These are phyloP conservation scores for Candida suzukii DNA, from an alignment of 805 yeast species.

Conservation along the genomic window DNA sequence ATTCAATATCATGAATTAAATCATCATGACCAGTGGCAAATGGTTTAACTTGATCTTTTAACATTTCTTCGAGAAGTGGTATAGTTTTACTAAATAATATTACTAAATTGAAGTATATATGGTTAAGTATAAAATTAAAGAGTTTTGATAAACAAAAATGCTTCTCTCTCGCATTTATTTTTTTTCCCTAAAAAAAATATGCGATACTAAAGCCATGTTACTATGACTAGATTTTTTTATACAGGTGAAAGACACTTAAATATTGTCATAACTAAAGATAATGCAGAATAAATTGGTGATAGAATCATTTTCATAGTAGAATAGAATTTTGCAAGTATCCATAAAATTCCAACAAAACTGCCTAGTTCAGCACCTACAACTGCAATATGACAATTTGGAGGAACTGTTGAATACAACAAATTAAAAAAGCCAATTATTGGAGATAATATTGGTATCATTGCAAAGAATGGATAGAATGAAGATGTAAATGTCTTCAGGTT, in stretches of 20 bases:
- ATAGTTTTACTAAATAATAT: too few relatives aligned
- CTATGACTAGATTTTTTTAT: too few relatives aligned
- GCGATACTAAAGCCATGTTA: too few relatives aligned
- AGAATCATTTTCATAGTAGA: background rate
- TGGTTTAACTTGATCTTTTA: slow-evolving; percentile 44
- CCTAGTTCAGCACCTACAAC: background rate
- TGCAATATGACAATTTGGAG: background rate
- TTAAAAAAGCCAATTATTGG: background rate
- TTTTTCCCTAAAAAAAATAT: too few relatives aligned
- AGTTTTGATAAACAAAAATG: too few relatives aligned
- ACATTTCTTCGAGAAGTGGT: background rate
- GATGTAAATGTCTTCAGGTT: background rate
- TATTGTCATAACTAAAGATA: too few relatives aligned
- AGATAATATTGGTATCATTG: background rate
- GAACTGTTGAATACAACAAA: background rate
- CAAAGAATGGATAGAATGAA: background rate
- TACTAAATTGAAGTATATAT: too few relatives aligned
- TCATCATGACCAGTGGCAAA: slow-evolving; percentile 91
- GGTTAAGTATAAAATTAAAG: too few relatives aligned
- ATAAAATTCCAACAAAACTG: background rate
- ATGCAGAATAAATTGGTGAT: background rate
- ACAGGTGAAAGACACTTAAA: too few relatives aligned
- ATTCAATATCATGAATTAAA: slow-evolving; percentile 80
- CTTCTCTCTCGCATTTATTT: too few relatives aligned
- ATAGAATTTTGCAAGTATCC: background rate